Conservation (phyloP, 2,329 filamentous ascomycete species). For the Acephala macrosclerotiorum region DNA sequence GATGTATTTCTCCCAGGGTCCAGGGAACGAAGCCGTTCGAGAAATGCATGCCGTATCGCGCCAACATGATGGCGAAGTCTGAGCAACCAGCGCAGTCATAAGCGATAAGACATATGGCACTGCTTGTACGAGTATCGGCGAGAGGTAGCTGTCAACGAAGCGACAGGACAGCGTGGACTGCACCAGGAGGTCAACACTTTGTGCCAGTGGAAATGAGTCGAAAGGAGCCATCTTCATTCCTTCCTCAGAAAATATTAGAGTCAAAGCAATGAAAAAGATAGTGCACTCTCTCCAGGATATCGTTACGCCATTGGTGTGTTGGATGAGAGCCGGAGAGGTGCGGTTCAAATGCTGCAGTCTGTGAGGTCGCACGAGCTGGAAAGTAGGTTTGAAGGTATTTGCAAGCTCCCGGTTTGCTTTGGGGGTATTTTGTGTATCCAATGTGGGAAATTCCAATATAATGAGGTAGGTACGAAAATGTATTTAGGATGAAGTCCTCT, state of each 20-base stretch:
- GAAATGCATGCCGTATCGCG: constrained; percentile 57
- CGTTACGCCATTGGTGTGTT: neutral
- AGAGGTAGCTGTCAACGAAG: neutral
- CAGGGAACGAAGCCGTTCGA: constrained; percentile 58
- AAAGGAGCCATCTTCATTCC: neutral
- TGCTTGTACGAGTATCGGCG: neutral
- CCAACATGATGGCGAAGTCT: constrained; percentile 54
- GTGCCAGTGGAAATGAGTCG: neutral
- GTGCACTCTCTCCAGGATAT: neutral
- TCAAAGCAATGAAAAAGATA: neutral
- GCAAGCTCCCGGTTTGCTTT: neutral
- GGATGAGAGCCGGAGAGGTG: neutral
- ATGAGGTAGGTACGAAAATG: neutral
- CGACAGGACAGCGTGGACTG: neutral
- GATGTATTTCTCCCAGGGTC: constrained; percentile 63
- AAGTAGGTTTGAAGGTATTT: neutral
- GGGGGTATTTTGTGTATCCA: neutral
- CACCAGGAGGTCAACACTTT: neutral
- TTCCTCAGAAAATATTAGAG: neutral
- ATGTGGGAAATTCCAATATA: no score
- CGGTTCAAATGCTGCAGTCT: neutral
- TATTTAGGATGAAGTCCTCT: neutral
- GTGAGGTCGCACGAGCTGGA: neutral
- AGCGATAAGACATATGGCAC: neutral
- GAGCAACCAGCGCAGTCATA: neutral